A percentile compares a stretch with the other conserved stretches of the same genome.
These are phyloP conservation scores for Coprinellus micaceus DNA, from an alignment of 768 basidiomycete species.

Conservation along the genomic window DNA sequence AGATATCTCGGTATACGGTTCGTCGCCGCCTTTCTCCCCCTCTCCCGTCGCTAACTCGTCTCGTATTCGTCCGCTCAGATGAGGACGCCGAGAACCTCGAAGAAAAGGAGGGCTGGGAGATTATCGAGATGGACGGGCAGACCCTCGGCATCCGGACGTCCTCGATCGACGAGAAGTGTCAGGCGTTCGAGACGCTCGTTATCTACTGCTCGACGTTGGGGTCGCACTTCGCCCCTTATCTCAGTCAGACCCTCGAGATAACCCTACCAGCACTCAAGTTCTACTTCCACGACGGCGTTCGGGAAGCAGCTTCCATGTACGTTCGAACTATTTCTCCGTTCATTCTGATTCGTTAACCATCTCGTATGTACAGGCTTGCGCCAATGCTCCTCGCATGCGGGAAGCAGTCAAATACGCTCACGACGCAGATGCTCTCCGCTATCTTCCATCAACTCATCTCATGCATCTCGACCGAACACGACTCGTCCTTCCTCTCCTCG, in stretches of 20 bases:
- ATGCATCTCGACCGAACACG: slow-evolving; percentile 63
- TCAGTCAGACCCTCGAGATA: slow-evolving; percentile 67
- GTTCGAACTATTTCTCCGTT: slow-evolving; percentile 20
- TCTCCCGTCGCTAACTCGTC: slow-evolving; percentile 1
- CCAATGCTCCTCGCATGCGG: slow-evolving; percentile 70
- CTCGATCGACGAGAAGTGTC: slow-evolving; percentile 81
- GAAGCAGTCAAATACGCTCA: slow-evolving; percentile 60
- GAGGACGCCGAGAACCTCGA: slow-evolving; percentile 47
- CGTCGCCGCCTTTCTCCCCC: slow-evolving; percentile 11
- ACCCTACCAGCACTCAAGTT: slow-evolving; percentile 68
- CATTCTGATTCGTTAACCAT: background rate
- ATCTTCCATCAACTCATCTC: slow-evolving; percentile 63
- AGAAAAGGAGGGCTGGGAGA: slow-evolving; percentile 76
- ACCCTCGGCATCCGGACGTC: slow-evolving; percentile 75
- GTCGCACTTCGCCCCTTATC: slow-evolving; percentile 65
- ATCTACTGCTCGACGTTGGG: slow-evolving; percentile 73
- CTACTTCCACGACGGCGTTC: slow-evolving; percentile 81
- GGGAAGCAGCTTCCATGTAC: slow-evolving; percentile 75
- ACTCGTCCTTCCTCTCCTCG: slow-evolving; percentile 73
- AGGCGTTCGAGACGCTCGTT: slow-evolving; percentile 83
- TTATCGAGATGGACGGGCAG: slow-evolving; percentile 72
- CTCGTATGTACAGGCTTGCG: slow-evolving; percentile 46
- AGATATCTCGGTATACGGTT: slow-evolving; percentile 71
- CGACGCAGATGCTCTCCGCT: slow-evolving; percentile 63
- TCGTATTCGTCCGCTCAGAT: slow-evolving; percentile 29